A percentile compares a stretch with the other conserved stretches of the same genome.
phyloP scores from a whole-genome alignment of 805 yeast species.

The Komagataella populi region DNA sequence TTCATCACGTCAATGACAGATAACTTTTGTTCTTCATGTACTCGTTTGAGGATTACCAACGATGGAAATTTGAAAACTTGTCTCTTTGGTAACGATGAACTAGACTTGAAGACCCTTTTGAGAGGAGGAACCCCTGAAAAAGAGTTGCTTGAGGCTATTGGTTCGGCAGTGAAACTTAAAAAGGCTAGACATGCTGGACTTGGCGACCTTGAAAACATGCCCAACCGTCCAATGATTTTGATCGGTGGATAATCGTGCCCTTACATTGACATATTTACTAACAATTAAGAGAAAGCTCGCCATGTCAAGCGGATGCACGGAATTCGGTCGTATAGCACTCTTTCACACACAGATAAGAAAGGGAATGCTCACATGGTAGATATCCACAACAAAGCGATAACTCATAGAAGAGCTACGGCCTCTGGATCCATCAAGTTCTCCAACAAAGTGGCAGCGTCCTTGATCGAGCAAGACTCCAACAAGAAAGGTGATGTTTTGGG shows the following conservation, averaged over 20 bases:
- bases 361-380: constrained; percentile 39
- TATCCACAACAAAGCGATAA: constrained; percentile 22
- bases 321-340: constrained; percentile 1
- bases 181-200: constrained; percentile 39
- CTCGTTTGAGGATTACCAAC: constrained; percentile 34
- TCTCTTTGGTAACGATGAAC: constrained; percentile 37
- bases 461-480: constrained; percentile 21
- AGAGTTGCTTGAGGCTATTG: constrained; percentile 24
- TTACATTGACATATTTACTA: not conserved
- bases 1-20: constrained; percentile 44
- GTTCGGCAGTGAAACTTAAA: constrained; percentile 29
- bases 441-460: constrained; percentile 14
- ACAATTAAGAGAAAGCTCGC: constrained; percentile 1
- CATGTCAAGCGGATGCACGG: not conserved
- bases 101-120: constrained; percentile 29
- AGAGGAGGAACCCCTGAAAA: constrained; percentile 21
- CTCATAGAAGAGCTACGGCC: constrained; percentile 30
- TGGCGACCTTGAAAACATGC: constrained; percentile 27
- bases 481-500: constrained; percentile 41
- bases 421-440: constrained; percentile 27
- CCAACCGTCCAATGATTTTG: constrained; percentile 42
- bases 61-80: constrained; percentile 46
- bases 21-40: constrained; percentile 37
- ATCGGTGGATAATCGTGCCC: constrained; percentile 32
- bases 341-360: constrained; percentile 24